Evolutionary conservation across 805 yeast genomes (phyloP), one percentile per base, ranked within the genome.

Genomic region (Metschnikowia picachoensis): DNA sequence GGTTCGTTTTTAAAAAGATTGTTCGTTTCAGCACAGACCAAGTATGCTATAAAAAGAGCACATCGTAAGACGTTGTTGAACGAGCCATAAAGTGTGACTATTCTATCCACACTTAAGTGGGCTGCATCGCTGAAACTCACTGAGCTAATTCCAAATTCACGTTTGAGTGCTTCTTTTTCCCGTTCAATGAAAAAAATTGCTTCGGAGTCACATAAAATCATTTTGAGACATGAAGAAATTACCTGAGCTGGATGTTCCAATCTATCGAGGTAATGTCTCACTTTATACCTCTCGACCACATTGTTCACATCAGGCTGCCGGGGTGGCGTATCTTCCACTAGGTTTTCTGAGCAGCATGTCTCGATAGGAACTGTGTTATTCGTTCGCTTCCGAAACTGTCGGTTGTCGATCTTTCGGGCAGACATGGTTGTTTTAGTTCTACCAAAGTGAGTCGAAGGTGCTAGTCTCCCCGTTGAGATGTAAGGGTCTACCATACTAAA

Each of bases 101-200:
- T 59, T 38, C 70, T 47, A 35, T 70, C 74, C 8, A 67, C 51
- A 10, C 62, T 40, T 8, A 67, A 70, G 7, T 62, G 53, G 1
- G 47, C 41, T 2, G 49, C 37, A 6, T 51, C 48, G 0, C 70
- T 62, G 7, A 67, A 31, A 1, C 54, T 33, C 7, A 65, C 28
- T 34, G 62, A 61, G 5, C 47, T 50, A 7, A 62, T 40, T 6
- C 40, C 42, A 37, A 68, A 70, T 15, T 51, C 50, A 6, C 51
- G 43, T 33, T 53, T 59, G 30, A 68, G 34, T 6, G 15, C 31
- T 15, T 52, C 48, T 16, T 49, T 43, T 4, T 47, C 46, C 10
- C 51, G 61, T 8, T 20, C 17, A 8, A 31, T 31, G 36, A 68
- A 58, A 30, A 56, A 51, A 8, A 46, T 48, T 4, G 65, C 64